Evolutionary conservation across 2,329 filamentous ascomycete genomes (phyloP), one percentile per base, ranked within the genome.

Genomic region (Esteya vermicola): DNA sequence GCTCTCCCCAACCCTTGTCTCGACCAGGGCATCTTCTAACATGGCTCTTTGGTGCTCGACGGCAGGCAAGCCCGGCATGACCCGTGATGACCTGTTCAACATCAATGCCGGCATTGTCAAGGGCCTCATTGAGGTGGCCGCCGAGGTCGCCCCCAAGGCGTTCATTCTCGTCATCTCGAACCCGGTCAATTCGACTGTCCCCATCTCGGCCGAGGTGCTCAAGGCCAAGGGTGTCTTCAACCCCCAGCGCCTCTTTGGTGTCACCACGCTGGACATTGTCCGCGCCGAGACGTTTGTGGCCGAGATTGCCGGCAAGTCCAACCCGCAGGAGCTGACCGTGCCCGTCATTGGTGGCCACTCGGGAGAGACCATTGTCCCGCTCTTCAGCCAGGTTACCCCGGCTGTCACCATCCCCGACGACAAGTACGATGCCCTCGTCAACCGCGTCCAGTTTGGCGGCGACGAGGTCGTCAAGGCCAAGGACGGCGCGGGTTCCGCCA

Each of bases 21-120:
- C 4, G 28, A 3, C 28, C 28, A n/a, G 28, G 12, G 3, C 14
- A 8, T 9, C 12, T n/a, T n/a, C n/a, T n/a, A n/a, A n/a, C n/a
- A n/a, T n/a, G 28, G n/a, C 18, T 21, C 8, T 14, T 19, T 22
- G 14, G 9, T n/a, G 13, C 18, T n/a, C n/a, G 25, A 21, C 25
- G n/a, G 39, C 49, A 95, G 89, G 89, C 67, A 96, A 96, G 75
- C 91, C 91, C 54, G 91, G 91, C 56, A 98, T 98, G 91, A 95
- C 84, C 63, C 86, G 91, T 68, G 91, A 98, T 56, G 91, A 96
- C 60, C 84, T 98, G 44, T 98, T 98, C 82, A 95, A 95, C 70
- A 94, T 95, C 73, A 98, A 98, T 63, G 91, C 91, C 45, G 85
- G 88, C 54, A 98, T 98, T 57, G 91, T 98, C 58, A 85, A 91